These are phyloP conservation scores for Penicillium sp. DNA, from an alignment of 2,329 filamentous ascomycete species.

Conservation along the genomic window DNA sequence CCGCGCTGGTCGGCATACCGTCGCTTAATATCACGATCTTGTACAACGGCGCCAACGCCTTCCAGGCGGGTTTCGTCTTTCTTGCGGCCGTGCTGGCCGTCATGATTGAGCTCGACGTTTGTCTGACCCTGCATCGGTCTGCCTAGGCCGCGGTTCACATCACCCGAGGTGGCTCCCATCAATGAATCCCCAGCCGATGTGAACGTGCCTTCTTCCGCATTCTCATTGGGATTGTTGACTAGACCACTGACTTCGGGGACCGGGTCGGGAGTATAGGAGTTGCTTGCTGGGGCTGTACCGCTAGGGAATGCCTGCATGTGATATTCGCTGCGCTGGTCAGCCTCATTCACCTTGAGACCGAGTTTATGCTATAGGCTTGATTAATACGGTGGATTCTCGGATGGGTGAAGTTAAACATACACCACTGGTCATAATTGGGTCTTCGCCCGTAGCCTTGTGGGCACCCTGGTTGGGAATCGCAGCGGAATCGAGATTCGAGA, in stretches of 20 bases:
- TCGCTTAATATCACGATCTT: slow-evolving; percentile 20
- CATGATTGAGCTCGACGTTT: slow-evolving; percentile 46
- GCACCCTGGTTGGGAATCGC: slow-evolving; percentile 51
- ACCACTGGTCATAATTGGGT: slow-evolving; percentile 54
- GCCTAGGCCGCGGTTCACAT: slow-evolving; percentile 54
- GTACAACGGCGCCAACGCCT: slow-evolving; percentile 39
- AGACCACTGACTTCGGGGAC: slow-evolving; percentile 25
- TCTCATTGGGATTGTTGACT: slow-evolving; percentile 39
- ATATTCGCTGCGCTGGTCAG: slow-evolving; percentile 62
- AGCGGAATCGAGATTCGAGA: slow-evolving; percentile 52
- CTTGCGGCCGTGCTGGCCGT: slow-evolving; percentile 43
- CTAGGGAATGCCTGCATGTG: slow-evolving; percentile 58
- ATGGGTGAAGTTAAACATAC: slow-evolving; percentile 40
- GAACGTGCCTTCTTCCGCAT: slow-evolving; percentile 36
- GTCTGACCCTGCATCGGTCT: slow-evolving; percentile 52
- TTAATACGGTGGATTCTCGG: slow-evolving; percentile 13
- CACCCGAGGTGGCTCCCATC: slow-evolving; percentile 50
- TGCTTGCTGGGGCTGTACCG: slow-evolving; percentile 58
- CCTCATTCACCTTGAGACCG: slow-evolving; percentile 56
- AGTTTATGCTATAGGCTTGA: slow-evolving; percentile 56
- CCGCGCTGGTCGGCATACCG: slow-evolving; percentile 26
- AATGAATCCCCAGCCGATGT: slow-evolving; percentile 48
- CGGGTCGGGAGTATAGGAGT: slow-evolving; percentile 48
- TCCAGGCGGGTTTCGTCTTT: slow-evolving; percentile 43
- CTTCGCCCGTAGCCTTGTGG: slow-evolving; percentile 52